phyloP scores from a whole-genome alignment of 306 rosid species.

The Ziziphus jujuba region DNA sequence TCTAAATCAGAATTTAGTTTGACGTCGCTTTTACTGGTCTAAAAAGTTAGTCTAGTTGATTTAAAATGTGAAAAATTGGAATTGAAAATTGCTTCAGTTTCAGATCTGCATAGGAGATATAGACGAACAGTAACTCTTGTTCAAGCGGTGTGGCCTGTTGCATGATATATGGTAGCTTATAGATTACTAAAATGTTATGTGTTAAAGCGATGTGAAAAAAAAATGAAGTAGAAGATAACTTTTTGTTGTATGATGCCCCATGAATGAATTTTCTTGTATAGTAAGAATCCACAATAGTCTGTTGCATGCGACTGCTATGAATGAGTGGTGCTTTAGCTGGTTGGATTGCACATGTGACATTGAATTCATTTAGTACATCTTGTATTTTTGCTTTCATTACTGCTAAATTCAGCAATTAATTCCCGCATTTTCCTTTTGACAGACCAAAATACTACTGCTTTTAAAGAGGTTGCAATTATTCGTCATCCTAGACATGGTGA shows the following conservation, averaged over 20 bases:
- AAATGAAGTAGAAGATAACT: not conserved
- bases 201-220: too few species aligned
- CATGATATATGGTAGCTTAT: too few species aligned
- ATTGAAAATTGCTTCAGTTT: too few species aligned
- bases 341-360: not conserved
- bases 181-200: too few species aligned
- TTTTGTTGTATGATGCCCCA: not conserved
- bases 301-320: not conserved
- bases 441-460: constrained; percentile 57
- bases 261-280: not conserved
- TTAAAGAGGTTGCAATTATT: constrained; percentile 57
- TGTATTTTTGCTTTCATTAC: not conserved
- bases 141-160: too few species aligned
- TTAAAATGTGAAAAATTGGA: too few species aligned
- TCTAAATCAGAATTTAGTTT: too few species aligned
- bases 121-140: too few species aligned
- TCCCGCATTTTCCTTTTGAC: not conserved
- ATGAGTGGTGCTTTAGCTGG: not conserved
- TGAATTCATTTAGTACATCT: not conserved
- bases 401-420: not conserved
- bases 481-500: constrained; percentile 59
- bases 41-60: too few species aligned
- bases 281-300: not conserved
- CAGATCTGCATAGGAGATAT: too few species aligned
- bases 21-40: too few species aligned